Evolutionary conservation across 2,329 filamentous ascomycete genomes (phyloP).

Genomic region (Fusarium succisae): DNA sequence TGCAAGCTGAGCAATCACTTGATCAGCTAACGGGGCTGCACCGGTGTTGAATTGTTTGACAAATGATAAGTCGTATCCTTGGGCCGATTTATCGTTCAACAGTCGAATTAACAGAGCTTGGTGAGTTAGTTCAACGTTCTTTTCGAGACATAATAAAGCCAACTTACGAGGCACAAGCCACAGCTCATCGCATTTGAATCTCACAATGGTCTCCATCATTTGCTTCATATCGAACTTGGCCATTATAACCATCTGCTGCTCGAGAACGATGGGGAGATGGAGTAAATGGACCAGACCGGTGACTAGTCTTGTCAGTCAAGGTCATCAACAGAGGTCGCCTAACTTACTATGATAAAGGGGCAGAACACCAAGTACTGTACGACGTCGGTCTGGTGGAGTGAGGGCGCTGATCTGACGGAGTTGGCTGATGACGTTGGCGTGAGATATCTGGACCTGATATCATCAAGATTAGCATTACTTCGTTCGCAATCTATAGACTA

Average conservation of each 20-base stretch:
- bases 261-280: background rate
- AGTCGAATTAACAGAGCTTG: background rate
- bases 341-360: background rate
- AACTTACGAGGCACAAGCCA: background rate
- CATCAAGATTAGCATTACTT: background rate
- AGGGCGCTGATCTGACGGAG: background rate
- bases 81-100: background rate
- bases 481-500: accelerated
- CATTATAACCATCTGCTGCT: background rate
- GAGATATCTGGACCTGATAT: background rate
- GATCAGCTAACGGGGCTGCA: background rate
- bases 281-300: background rate
- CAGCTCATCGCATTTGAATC: background rate
- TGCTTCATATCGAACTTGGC: background rate
- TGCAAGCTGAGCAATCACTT: background rate
- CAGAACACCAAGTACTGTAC: background rate
- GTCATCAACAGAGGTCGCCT: accelerated
- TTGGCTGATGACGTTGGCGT: background rate
- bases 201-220: background rate
- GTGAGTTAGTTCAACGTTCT: accelerated
- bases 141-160: accelerated
- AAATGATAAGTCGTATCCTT: background rate
- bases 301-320: background rate
- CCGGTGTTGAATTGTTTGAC: background rate
- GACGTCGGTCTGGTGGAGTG: background rate